Evolutionary conservation across 129 eudicot species (phyloP).

Genomic region (Centella asiatica): DNA sequence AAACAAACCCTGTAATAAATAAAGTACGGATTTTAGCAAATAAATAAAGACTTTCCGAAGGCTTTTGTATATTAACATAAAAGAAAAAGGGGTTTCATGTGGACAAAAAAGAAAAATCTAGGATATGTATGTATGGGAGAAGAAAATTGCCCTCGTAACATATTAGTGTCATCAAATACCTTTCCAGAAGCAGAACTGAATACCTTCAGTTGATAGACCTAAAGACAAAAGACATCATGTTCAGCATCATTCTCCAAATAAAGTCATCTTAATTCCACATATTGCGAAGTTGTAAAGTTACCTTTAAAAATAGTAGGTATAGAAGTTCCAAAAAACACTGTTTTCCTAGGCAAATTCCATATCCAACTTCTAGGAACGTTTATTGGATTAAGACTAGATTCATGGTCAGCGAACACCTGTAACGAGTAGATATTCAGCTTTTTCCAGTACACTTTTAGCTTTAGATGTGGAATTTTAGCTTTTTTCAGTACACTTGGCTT

Average conservation of each 20-base stretch:
- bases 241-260: constrained; percentile 1
- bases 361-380: constrained; percentile 74
- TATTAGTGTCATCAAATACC: constrained; percentile 29
- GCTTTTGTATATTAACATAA: background rate
- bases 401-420: constrained; percentile 95
- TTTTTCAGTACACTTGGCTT: background rate
- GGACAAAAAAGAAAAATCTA: background rate
- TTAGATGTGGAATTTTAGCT: background rate
- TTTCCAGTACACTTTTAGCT: background rate
- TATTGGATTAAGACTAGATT: constrained; percentile 70
- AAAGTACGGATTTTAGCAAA: background rate
- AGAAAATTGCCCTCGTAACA: background rate
- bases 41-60: background rate
- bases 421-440: background rate
- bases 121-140: background rate
- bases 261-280: background rate
- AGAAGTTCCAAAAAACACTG: constrained; percentile 85
- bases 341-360: constrained; percentile 78
- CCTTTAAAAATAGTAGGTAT: constrained; percentile 83
- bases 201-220: constrained; percentile 68
- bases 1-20: constrained; percentile 59
- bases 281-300: constrained; percentile 4
- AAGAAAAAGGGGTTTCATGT: background rate
- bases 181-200: constrained; percentile 91
- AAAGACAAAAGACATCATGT: constrained; percentile 1